Percentiles rank a stretch among this genome's conserved stretches.
phyloP scores from a whole-genome alignment of 2,329 filamentous ascomycete species.

The Lachnellula occidentalis region DNA sequence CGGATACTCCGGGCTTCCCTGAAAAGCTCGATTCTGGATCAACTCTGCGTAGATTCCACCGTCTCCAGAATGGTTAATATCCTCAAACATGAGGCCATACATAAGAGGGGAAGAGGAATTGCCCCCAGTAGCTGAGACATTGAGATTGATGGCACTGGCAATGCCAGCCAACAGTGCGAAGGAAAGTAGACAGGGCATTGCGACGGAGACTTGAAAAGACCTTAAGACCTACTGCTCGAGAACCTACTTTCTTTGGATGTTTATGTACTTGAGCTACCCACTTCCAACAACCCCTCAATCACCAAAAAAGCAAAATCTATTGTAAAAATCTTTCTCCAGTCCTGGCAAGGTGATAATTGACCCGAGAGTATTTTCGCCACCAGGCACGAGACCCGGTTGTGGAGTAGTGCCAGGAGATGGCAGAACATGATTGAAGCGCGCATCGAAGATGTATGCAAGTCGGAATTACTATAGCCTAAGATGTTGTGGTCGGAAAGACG shows the following conservation, averaged over 20 bases:
- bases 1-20: conserved; percentile 41
- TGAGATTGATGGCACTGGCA: conserved; percentile 22
- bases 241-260: neutral
- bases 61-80: conserved; percentile 30
- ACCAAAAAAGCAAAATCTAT: too few species aligned
- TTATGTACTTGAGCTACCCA: neutral
- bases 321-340: neutral
- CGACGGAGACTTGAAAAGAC: neutral
- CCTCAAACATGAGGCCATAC: conserved; percentile 31
- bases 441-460: conserved; percentile 2
- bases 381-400: neutral
- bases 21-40: conserved; percentile 66
- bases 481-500: neutral
- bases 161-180: conserved; percentile 12
- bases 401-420: neutral
- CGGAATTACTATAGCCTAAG: neutral
- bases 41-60: conserved; percentile 56
- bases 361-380: neutral
- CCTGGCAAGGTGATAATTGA: neutral
- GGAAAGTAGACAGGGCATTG: neutral
- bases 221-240: neutral
- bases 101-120: conserved; percentile 25
- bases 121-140: conserved; percentile 24
- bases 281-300: neutral
- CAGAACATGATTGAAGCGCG: conserved; percentile 4